These are phyloP conservation scores for Teratosphaeria viscida DNA, from an alignment of 2,329 filamentous ascomycete species.

Conservation along the genomic window DNA sequence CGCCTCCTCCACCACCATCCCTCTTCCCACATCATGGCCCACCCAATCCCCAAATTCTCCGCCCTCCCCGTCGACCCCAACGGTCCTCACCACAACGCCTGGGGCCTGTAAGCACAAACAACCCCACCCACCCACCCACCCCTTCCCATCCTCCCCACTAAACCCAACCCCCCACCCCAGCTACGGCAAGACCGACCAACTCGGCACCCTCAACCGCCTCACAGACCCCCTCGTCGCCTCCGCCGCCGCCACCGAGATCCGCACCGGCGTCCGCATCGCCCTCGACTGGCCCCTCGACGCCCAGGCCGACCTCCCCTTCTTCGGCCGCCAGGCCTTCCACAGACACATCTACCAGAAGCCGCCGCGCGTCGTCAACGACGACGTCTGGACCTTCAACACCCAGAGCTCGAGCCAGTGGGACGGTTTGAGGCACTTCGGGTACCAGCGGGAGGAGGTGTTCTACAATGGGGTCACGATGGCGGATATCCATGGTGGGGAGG, in stretches of 20 bases:
- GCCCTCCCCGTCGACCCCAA: constrained; percentile 38
- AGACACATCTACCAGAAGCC: constrained; percentile 43
- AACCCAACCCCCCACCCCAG: constrained; percentile 19
- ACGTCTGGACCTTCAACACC: constrained; percentile 39
- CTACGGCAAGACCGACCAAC: constrained; percentile 47
- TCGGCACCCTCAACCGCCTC: constrained; percentile 52
- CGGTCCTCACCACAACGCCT: constrained; percentile 37
- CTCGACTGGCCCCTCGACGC: constrained; percentile 52
- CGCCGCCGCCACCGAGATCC: constrained; percentile 41
- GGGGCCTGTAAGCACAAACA: constrained; percentile 22
- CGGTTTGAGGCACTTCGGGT: constrained; percentile 43
- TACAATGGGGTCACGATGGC: constrained; percentile 31
- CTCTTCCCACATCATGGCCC: constrained; percentile 3
- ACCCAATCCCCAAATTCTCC: constrained; percentile 36
- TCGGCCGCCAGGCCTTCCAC: constrained; percentile 46
- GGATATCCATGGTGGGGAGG: constrained; percentile 27
- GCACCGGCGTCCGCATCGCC: constrained; percentile 46
- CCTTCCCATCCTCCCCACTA: neutral
- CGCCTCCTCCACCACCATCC: neutral
- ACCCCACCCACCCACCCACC: neutral
- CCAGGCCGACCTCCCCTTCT: constrained; percentile 43
- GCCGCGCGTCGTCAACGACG: constrained; percentile 48
- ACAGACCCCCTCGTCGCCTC: constrained; percentile 44
- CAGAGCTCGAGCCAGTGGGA: constrained; percentile 33
- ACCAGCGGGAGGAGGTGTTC: constrained; percentile 34